Evolutionary conservation across 108 stramenopile species (phyloP).

Genomic region (Skeletonema grethae): DNA sequence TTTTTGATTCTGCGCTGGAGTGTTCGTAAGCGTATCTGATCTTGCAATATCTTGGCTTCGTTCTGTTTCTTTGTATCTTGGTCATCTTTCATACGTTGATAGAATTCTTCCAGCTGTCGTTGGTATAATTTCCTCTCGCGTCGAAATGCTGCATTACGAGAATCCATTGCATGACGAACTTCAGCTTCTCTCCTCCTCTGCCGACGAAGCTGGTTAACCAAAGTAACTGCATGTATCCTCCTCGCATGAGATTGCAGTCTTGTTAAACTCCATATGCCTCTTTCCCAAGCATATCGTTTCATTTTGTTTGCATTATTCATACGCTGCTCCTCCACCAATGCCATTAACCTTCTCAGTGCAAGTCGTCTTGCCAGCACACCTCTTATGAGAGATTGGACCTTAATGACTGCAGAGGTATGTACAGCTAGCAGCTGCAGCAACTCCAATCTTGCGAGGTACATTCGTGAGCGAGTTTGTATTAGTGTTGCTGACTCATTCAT

Average conservation of each 20-base stretch:
- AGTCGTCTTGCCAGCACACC: conserved; percentile 32
- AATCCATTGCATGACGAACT: conserved; percentile 37
- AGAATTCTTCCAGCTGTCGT: conserved; percentile 34
- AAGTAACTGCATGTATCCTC: conserved; percentile 12
- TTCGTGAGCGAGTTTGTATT: conserved; percentile 25
- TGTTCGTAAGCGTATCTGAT: conserved; percentile 34
- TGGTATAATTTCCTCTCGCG: conserved; percentile 40
- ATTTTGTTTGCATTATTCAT: conserved; percentile 25
- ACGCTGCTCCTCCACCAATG: conserved; percentile 25
- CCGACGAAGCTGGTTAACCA: conserved; percentile 8
- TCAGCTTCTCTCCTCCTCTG: conserved; percentile 27
- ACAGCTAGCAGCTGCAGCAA: not conserved
- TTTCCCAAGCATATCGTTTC: conserved; percentile 16
- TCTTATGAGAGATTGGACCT: conserved; percentile 27
- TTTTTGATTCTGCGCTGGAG: conserved; percentile 33
- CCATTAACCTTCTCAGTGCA: conserved; percentile 29
- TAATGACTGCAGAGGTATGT: conserved; percentile 20
- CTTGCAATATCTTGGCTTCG: conserved; percentile 15
- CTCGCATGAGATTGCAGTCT: conserved; percentile 26
- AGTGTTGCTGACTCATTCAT: conserved; percentile 16
- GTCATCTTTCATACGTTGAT: conserved; percentile 30
- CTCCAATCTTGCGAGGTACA: conserved; percentile 20
- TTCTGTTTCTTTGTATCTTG: conserved; percentile 4
- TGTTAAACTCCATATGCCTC: conserved; percentile 19
- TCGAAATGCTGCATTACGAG: conserved; percentile 19